Evolutionary conservation across 352 stramenopile genomes (phyloP).

Genomic region (Thraustotheca clavata): DNA sequence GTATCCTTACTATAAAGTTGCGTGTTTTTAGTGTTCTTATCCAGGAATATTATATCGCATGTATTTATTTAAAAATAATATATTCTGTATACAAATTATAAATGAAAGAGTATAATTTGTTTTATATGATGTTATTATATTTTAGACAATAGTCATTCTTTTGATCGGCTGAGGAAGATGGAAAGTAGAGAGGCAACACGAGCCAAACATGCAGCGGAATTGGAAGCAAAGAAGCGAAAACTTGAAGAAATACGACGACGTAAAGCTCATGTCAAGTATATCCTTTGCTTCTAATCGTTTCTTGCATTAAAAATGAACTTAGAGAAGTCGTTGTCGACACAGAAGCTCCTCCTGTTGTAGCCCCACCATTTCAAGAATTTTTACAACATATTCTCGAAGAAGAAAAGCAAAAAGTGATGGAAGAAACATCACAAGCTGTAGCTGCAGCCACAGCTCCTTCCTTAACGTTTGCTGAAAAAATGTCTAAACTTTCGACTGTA

Average conservation of each 20-base stretch:
- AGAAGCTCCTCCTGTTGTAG: background rate
- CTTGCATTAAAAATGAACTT: background rate
- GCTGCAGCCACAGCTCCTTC: background rate
- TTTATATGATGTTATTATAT: too few species aligned
- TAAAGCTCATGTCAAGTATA: conserved; percentile 66
- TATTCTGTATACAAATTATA: too few species aligned
- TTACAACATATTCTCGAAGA: conserved; percentile 28
- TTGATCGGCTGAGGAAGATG: too few species aligned
- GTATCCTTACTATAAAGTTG: too few species aligned
- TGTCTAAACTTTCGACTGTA: conserved; percentile 18
- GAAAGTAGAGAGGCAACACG: conserved; percentile 25
- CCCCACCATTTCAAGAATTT: conserved; percentile 19
- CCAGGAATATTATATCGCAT: too few species aligned
- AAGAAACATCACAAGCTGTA: conserved; percentile 21
- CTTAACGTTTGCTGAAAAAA: conserved; percentile 18
- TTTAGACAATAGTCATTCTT: too few species aligned
- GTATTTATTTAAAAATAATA: too few species aligned
- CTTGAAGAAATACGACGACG: conserved; percentile 84
- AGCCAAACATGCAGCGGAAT: conserved; percentile 74
- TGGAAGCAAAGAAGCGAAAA: conserved; percentile 84
- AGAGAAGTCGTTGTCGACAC: background rate
- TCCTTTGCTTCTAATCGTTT: background rate
- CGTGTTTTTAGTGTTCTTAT: too few species aligned
- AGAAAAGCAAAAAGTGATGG: conserved; percentile 54
- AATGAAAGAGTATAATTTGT: too few species aligned